A percentile compares a stretch with the other conserved stretches of the same genome.
These are phyloP conservation scores for Apophysomyces elegans DNA, from an alignment of 371 early-diverging fungal genomes.

Conservation along the genomic window DNA sequence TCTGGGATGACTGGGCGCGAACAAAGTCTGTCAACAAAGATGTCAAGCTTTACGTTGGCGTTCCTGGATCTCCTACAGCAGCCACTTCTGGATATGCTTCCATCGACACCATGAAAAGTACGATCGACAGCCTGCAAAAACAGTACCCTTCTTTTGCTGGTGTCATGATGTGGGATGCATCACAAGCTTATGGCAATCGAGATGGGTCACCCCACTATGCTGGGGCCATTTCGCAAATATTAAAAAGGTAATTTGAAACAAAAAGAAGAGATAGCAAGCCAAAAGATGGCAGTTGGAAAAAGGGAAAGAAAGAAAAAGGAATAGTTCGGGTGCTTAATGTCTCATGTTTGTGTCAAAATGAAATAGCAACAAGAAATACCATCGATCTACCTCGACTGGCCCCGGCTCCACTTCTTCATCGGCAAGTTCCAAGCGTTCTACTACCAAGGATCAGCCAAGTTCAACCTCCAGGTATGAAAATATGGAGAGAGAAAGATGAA, in stretches of 20 bases:
- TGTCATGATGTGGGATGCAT: constrained; percentile 31
- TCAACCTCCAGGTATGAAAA: neutral
- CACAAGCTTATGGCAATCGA: constrained; percentile 17
- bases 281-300: neutral
- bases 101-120: constrained; percentile 12
- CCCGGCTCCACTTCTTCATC: neutral
- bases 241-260: neutral
- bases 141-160: constrained; percentile 13
- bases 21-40: constrained; percentile 56
- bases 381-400: neutral
- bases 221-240: constrained; percentile 11
- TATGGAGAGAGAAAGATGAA: neutral
- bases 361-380: neutral
- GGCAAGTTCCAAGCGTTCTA: neutral
- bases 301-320: no score
- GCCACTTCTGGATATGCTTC: constrained; percentile 36
- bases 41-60: constrained; percentile 61
- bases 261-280: neutral
- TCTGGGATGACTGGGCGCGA: constrained; percentile 69
- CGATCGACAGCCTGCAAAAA: neutral
- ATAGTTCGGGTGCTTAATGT: neutral
- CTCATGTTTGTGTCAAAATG: neutral
- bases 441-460: neutral
- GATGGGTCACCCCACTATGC: constrained; percentile 24
- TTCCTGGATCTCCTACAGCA: constrained; percentile 57